Percentiles rank a stretch among this genome's conserved stretches.
These are phyloP conservation scores for Trichoderma lentiforme DNA, from an alignment of 2,329 filamentous ascomycete genomes.

Conservation along the genomic window DNA sequence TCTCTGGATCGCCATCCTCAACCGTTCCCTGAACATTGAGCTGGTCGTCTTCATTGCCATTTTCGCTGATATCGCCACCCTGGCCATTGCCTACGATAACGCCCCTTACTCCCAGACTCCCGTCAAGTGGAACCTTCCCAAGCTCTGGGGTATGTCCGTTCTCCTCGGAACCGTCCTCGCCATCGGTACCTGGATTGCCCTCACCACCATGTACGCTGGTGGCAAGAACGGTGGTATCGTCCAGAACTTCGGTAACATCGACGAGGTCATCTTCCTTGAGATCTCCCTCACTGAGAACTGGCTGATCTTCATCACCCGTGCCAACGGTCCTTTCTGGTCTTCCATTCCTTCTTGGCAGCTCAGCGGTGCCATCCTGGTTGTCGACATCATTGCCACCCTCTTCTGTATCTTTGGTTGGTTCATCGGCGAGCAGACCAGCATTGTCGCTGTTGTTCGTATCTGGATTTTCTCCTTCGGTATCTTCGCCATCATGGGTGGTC, in stretches of 20 bases:
- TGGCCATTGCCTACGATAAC: constrained; percentile 92
- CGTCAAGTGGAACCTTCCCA: constrained; percentile 93
- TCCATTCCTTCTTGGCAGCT: constrained; percentile 86
- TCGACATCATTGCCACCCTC: constrained; percentile 80
- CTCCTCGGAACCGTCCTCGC: constrained; percentile 79
- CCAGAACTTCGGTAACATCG: constrained; percentile 80
- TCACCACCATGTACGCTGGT: constrained; percentile 76
- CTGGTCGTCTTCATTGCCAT: constrained; percentile 93
- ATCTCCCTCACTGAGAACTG: constrained; percentile 91
- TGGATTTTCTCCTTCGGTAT: constrained; percentile 91
- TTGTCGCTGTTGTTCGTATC: constrained; percentile 81
- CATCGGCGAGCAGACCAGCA: constrained; percentile 63
- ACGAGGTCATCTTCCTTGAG: constrained; percentile 83
- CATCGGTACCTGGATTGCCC: constrained; percentile 81
- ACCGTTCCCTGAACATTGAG: constrained; percentile 79
- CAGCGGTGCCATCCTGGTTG: constrained; percentile 69
- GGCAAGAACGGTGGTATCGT: constrained; percentile 76
- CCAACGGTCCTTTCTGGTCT: constrained; percentile 89
- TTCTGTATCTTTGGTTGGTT: constrained; percentile 88
- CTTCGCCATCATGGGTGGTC: constrained; percentile 76
- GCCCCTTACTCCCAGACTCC: constrained; percentile 81
- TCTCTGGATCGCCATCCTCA: constrained; percentile 86
- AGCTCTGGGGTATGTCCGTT: constrained; percentile 90
- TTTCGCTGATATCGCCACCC: constrained; percentile 87
- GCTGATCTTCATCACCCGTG: constrained; percentile 94